Base-by-base conservation (phyloP, 2,329 filamentous ascomycete genomes). In the Cladophialophora immunda region DNA sequence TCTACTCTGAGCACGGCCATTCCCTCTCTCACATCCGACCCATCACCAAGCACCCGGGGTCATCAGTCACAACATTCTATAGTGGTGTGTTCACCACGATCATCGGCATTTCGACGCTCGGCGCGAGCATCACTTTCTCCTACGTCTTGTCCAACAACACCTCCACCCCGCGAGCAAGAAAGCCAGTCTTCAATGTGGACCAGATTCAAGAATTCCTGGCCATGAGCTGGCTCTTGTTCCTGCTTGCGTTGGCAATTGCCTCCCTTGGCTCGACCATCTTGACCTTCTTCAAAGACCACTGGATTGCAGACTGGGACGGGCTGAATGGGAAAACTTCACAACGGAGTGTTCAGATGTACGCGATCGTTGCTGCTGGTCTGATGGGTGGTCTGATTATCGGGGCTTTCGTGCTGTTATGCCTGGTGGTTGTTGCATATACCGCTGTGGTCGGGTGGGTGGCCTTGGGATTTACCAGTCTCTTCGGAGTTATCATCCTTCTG, bases 211-310 rank as follows among this genome's bases (percentile, higher is more conserved):
- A 53, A 7, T 73, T 73, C 66, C 68, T 74, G 3, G 65, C 70
- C 19, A 66, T 73, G 57, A 70, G 67, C 52, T 74, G 73, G 72
- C 68, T 74, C 13, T 61, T 73, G 15, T 74, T 73, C 64, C 63
- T 74, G 29, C 70, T 74, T 41, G 70, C 65, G n/a, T 56, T 73
- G 38, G 71, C 71, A 11, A 71, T 73, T 56, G 70, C 69, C 30
- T 68, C 69, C 17, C 58, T 73, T 15, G 70, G 71, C 8, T 72
- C 69, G 17, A 73, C 72, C 15, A 54, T 74, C 13, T 56, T 74
- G 54, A 72, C 68, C 3, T 74, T 74, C 65, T 74, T 72, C 68
- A 67, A 70, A 30, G 63, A 59, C 36, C 71, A 72, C 57, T 73
- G 70, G 71, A 63, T 69, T 57, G 65, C 61, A n/a, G 70, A 73